Evolutionary conservation across 2,329 filamentous ascomycete genomes (phyloP).

Genomic region (Nothopassalora personata): DNA sequence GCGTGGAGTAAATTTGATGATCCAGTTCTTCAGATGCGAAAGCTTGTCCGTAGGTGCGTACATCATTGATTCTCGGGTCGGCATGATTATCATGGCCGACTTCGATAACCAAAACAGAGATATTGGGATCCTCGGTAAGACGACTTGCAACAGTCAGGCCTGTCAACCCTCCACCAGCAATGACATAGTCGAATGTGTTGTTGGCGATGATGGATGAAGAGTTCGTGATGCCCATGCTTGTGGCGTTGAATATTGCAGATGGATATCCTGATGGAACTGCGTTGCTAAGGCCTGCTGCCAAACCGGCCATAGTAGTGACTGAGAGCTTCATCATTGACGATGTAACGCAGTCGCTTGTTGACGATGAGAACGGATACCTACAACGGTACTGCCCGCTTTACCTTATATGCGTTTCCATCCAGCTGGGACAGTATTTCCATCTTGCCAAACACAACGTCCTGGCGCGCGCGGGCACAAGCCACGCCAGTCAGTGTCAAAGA

Average conservation of each 20-base stretch:
- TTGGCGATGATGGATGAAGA: slow-evolving; percentile 10
- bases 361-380: background rate
- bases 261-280: slow-evolving; percentile 3
- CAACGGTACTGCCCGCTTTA: background rate
- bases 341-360: background rate
- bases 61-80: slow-evolving; percentile 19
- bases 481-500: background rate
- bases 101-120: slow-evolving; percentile 23
- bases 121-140: slow-evolving; percentile 21
- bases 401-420: background rate
- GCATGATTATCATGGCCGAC: slow-evolving; percentile 18
- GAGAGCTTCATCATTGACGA: background rate
- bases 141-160: slow-evolving; percentile 24
- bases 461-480: background rate
- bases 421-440: background rate
- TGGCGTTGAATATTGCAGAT: background rate
- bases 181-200: slow-evolving; percentile 21
- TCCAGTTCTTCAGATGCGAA: slow-evolving; percentile 20
- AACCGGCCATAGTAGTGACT: background rate
- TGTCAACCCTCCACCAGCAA: slow-evolving; percentile 24
- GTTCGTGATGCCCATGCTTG: slow-evolving; percentile 12
- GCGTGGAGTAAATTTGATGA: slow-evolving; percentile 20
- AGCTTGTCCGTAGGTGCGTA: slow-evolving; percentile 22
- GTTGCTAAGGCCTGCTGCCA: background rate
- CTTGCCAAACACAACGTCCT: background rate